Base-by-base conservation (phyloP, 75 land plant species). In the Cunninghamia lanceolata region DNA sequence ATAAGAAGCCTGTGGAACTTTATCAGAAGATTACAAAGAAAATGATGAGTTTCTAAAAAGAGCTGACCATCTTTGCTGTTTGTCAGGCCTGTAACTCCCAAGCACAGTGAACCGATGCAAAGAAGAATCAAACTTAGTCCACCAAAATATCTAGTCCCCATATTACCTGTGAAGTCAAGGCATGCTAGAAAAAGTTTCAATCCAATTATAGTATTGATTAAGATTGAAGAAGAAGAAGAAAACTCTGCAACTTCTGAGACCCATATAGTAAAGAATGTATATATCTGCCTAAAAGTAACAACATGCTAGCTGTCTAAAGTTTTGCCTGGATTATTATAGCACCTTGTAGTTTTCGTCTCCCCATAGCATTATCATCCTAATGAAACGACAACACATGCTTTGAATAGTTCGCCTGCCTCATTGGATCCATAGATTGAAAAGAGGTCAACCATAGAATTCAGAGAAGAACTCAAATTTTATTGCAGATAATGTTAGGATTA, bases 21-120 rank as follows among this genome's bases (percentile, higher is more conserved):
- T 40, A 40, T 42, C 9, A 54, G 5, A 50, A 47, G 13, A 32
- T 32, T 9, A 52, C 42, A 15, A 2, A 52, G 11, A 52, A 46
- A 46, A 83, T 11, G 14, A 34, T 28, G 9, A 32, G 53, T 30
- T 50, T 80, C 46, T 21, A 3, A 15, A 82, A 50, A 36, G 19
- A 9, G 36, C 63, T 35, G 1, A 83, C 84, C 84, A 83, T 83
- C 84, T 46, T n/a, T 54, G 63, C 84, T 35, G 38, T 83, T 32
- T 52, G 84, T 83, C 6, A 15, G 3, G 15, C 84, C 84, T 47
- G 21, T 52, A 54, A 83, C 84, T 17, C 9, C 84, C 53, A 54
- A 10, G 30, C 30, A 43, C 13, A 40, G 83, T 28, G 35, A 82
- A 9, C 47, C 30, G 46, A 82, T 82, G 40, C 83, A 73, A 13